Base-by-base conservation (phyloP, 139 green algal species). In the Coelastrella sp. region DNA sequence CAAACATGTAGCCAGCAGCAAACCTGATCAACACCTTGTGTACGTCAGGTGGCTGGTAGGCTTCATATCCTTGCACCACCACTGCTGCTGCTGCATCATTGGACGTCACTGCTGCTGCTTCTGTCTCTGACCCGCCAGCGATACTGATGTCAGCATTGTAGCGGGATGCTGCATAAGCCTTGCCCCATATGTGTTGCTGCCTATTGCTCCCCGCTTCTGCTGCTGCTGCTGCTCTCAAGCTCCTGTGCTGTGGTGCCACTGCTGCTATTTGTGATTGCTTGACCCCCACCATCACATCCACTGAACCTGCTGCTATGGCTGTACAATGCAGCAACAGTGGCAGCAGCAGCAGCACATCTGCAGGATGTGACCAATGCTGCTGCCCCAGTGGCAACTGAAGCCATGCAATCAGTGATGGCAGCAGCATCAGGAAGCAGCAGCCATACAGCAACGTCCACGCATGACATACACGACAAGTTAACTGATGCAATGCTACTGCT, bases 341-440 rank as follows among this genome's bases (percentile, higher is more conserved):
- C 75, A 82, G 75, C 53, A 82, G 75, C 75, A 82, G 75, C 75
- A 82, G 53, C 75, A 82, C 75, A 41, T 82, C 75, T 6, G 37
- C 5, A 4, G n/a, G 25, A 8, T 51, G 75, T 25, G 75, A 82
- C 35, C 25, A 15, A 32, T 82, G 75, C 51, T 82, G 75, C 75
- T 82, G 75, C 32, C 75, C 75, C 23, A 82, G 35, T 15, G 75
- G 75, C 51, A 82, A 53, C 35, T 82, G 51, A 51, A 82, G 21
- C 75, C 75, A 82, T 15, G 75, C 75, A 38, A 82, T 35, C 53
- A 82, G 35, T 38, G 75, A 82, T 13, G 75, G 75, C 75, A 72
- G 75, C 75, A 82, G 75, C 75, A 82, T 82, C 75, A 69, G n/a
- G 50, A 21, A 69, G 75, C 75, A 82, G 75, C 75, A 82, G 75